A percentile compares a stretch with the other conserved stretches of the same genome.
Conservation (phyloP, 371 early-diverging fungal species). For the Blakeslea trispora region DNA sequence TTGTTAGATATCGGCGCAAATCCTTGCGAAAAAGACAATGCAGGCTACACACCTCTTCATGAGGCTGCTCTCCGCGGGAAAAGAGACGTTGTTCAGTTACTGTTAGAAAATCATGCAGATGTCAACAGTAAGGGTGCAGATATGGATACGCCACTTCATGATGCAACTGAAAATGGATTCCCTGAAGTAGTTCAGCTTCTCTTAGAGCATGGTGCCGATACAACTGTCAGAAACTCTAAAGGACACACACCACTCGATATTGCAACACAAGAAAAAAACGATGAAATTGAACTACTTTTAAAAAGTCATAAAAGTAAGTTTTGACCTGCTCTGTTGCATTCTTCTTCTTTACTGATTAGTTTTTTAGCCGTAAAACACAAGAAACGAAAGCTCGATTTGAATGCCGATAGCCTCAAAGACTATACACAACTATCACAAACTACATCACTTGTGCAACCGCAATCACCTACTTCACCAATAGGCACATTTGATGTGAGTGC, state of each 20-base stretch:
- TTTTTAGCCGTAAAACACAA: constrained; percentile 23
- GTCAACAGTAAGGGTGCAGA: constrained; percentile 70
- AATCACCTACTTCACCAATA: constrained; percentile 23
- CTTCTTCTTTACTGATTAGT: not conserved
- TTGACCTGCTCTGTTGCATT: too few relatives aligned
- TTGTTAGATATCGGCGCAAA: constrained; percentile 75
- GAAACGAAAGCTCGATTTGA: constrained; percentile 34
- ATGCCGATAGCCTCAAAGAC: constrained; percentile 6
- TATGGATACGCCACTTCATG: constrained; percentile 80
- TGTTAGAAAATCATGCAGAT: constrained; percentile 76
- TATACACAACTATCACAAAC: too few relatives aligned
- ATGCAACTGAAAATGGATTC: constrained; percentile 72
- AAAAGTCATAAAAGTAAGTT: constrained; percentile 16
- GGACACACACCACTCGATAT: constrained; percentile 60
- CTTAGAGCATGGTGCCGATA: constrained; percentile 51
- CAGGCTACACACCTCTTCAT: constrained; percentile 79
- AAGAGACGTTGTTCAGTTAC: constrained; percentile 54
- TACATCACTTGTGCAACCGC: constrained; percentile 11
- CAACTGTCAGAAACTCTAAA: constrained; percentile 50
- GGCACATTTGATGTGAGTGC: constrained; percentile 13
- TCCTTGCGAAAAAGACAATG: constrained; percentile 70
- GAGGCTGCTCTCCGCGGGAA: constrained; percentile 76
- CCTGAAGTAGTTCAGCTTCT: constrained; percentile 43
- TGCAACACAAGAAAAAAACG: constrained; percentile 51
- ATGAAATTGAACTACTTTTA: constrained; percentile 33